These are phyloP conservation scores for Psilocybe tampanensis DNA, from an alignment of 768 basidiomycete species.

Conservation along the genomic window DNA sequence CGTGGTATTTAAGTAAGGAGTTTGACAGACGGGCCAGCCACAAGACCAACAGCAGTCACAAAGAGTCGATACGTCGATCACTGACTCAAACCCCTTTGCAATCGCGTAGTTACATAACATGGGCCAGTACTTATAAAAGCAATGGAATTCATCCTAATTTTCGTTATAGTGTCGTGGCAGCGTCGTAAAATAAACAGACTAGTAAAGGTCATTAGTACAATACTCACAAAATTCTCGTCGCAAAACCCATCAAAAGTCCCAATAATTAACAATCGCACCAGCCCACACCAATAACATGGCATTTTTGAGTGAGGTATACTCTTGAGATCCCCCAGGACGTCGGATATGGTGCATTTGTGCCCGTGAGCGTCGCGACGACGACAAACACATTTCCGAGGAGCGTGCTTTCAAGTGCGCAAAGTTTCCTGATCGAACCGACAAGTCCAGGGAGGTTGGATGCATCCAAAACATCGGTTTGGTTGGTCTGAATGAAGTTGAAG, in stretches of 20 bases:
- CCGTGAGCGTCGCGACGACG: conserved; percentile 13
- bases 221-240: background rate
- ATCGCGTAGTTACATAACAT: background rate
- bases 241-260: conserved; percentile 9
- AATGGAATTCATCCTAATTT: background rate
- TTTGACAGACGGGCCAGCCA: no score
- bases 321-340: conserved; percentile 1
- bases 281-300: conserved; percentile 1
- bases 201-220: background rate
- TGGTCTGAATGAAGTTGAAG: conserved; percentile 56
- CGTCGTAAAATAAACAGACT: background rate
- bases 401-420: conserved; percentile 54
- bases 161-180: conserved; percentile 1
- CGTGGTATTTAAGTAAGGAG: no score
- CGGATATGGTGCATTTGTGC: conserved; percentile 10
- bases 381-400: conserved; percentile 54
- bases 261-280: conserved; percentile 9
- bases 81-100: background rate
- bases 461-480: conserved; percentile 54
- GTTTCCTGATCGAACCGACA: conserved; percentile 48
- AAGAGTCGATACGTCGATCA: background rate
- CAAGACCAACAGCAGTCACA: background rate
- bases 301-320: background rate
- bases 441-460: conserved; percentile 48
- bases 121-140: background rate